Percentiles rank a stretch among this genome's conserved stretches.
phyloP scores from a whole-genome alignment of 179 eudicot genomes.

The Silene coronaria region DNA sequence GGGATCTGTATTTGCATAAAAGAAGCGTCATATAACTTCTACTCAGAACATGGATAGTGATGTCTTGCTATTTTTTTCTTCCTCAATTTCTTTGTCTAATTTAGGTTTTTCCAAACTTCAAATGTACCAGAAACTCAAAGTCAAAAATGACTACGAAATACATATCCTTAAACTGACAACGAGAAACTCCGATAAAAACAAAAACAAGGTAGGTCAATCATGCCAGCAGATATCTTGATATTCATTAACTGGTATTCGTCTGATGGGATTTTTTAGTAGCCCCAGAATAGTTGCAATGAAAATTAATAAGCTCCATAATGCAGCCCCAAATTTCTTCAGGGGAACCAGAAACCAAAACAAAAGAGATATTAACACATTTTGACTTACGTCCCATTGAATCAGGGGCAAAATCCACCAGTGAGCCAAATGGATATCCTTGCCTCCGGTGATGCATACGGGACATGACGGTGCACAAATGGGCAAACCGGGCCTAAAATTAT shows the following conservation, averaged over 20 bases:
- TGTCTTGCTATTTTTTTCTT: not conserved
- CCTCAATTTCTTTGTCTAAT: not conserved
- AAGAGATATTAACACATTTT: slow-evolving; percentile 1
- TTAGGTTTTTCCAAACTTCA: too few relatives aligned
- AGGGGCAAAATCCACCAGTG: slow-evolving; percentile 94
- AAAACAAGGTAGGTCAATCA: too few relatives aligned
- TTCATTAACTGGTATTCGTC: too few relatives aligned
- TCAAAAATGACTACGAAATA: too few relatives aligned
- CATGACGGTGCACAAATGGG: slow-evolving; percentile 93
- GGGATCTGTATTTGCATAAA: slow-evolving; percentile 59
- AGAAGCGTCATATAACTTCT: not conserved
- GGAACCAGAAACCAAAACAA: not conserved
- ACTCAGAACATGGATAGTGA: not conserved
- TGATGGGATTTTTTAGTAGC: too few relatives aligned
- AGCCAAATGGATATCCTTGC: slow-evolving; percentile 96
- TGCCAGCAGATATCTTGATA: too few relatives aligned
- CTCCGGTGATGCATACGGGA: slow-evolving; percentile 97
- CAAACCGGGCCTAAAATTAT: slow-evolving; percentile 76
- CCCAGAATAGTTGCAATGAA: not conserved
- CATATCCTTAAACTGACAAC: too few relatives aligned
- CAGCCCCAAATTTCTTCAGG: not conserved
- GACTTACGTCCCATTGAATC: slow-evolving; percentile 96
- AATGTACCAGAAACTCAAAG: not conserved
- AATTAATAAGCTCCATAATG: not conserved
- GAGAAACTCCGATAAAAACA: too few relatives aligned